These are phyloP conservation scores for Crithidia thermophila DNA, from an alignment of 208 protist genomes.

Conservation along the genomic window DNA sequence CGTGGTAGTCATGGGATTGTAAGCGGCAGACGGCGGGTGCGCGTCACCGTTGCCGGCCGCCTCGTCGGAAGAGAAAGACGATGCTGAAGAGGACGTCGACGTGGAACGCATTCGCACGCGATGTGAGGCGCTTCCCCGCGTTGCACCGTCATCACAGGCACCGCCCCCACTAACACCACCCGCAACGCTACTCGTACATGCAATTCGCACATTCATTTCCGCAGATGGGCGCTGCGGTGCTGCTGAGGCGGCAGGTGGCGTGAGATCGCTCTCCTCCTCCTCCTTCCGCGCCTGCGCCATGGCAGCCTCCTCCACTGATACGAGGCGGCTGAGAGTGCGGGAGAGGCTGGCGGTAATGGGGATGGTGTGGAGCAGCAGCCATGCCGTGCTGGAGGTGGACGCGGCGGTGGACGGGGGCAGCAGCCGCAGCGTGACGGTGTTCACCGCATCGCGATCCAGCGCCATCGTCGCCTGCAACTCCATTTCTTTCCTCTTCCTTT, in stretches of 20 bases:
- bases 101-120: no score
- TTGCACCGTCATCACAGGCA: no score
- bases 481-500: no score
- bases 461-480: conserved; percentile 46
- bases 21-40: not conserved
- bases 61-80: no score
- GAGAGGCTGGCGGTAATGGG: conserved; percentile 62
- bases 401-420: conserved; percentile 27
- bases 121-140: no score
- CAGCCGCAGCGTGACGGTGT: conserved; percentile 48
- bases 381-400: conserved; percentile 30
- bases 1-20: not conserved
- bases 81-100: not conserved
- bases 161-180: no score
- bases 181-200: no score
- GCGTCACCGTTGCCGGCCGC: no score
- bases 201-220: no score
- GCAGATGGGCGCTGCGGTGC: no score
- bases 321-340: conserved; percentile 43
- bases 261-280: no score
- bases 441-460: conserved; percentile 54
- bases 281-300: not conserved
- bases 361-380: conserved; percentile 70
- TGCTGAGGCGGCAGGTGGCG: no score
- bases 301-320: conserved; percentile 24